phyloP scores from a whole-genome alignment of 139 green algal genomes.

The Chlamydomonas schloesseri region DNA sequence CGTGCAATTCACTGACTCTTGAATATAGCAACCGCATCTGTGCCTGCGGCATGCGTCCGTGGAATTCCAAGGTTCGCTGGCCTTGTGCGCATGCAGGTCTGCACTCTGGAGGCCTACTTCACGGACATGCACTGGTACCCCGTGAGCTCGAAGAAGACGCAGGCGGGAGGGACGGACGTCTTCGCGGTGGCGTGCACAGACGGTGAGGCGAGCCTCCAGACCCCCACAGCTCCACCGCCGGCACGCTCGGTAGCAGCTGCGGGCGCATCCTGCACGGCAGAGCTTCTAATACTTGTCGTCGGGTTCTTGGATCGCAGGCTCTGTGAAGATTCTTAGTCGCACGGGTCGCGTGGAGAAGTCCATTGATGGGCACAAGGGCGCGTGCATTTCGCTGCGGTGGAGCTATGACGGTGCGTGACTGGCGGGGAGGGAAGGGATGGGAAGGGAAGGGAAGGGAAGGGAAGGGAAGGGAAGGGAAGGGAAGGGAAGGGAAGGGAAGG shows the following conservation, averaged over 20 bases:
- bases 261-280: not conserved
- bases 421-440: not conserved
- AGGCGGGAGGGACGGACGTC: constrained; percentile 61
- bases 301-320: constrained; percentile 51
- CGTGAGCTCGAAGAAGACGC: constrained; percentile 60
- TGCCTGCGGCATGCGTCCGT: constrained; percentile 5
- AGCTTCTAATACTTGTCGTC: not conserved
- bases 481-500: no score
- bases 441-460: no score
- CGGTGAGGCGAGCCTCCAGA: constrained; percentile 69
- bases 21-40: no score
- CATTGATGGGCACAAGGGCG: constrained; percentile 80
- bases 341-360: constrained; percentile 75
- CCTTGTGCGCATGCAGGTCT: constrained; percentile 59
- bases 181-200: constrained; percentile 79
- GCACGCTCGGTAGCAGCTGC: no score
- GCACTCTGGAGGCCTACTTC: constrained; percentile 67
- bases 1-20: no score
- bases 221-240: no score
- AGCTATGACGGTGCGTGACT: constrained; percentile 73
- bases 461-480: no score
- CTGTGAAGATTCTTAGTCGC: constrained; percentile 74
- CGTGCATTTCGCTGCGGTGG: constrained; percentile 76
- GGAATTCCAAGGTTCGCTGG: constrained; percentile 14
- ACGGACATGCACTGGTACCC: constrained; percentile 80